Conservation (phyloP, 345 rosid genomes). For the Populus ilicifolia region DNA sequence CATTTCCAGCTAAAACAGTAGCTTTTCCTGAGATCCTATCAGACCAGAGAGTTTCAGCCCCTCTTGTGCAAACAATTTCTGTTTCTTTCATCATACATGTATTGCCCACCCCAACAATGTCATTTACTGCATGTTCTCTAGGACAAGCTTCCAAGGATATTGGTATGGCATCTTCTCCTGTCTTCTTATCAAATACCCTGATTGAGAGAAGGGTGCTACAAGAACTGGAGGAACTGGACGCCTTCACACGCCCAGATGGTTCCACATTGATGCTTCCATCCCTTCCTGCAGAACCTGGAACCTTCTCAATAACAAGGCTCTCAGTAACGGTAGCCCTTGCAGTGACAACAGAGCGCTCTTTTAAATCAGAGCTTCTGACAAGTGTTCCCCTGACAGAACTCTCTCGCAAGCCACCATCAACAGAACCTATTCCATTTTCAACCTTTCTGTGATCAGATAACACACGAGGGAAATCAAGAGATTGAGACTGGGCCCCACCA, state of each 20-base stretch:
- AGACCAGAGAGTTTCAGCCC: slow-evolving; percentile 78
- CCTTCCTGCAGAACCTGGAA: slow-evolving; percentile 42
- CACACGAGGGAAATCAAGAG: slow-evolving; percentile 35
- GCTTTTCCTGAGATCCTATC: slow-evolving; percentile 84
- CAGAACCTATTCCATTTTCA: slow-evolving; percentile 41
- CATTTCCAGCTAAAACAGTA: slow-evolving; percentile 94
- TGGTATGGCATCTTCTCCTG: slow-evolving; percentile 59
- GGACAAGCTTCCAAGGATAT: slow-evolving; percentile 89
- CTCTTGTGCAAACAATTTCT: slow-evolving; percentile 68
- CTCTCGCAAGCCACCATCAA: slow-evolving; percentile 42
- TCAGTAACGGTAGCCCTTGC: slow-evolving; percentile 75
- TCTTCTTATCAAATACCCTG: slow-evolving; percentile 81
- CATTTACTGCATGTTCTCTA: slow-evolving; percentile 72
- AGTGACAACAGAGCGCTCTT: slow-evolving; percentile 71
- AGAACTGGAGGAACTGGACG: slow-evolving; percentile 41
- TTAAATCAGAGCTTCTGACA: slow-evolving; percentile 49
- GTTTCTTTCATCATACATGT: slow-evolving; percentile 74
- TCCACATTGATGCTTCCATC: slow-evolving; percentile 60
- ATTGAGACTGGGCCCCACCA: slow-evolving; percentile 35
- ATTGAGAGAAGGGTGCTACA: slow-evolving; percentile 40
- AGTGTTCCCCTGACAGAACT: slow-evolving; percentile 41
- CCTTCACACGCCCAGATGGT: slow-evolving; percentile 53
- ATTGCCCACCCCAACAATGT: slow-evolving; percentile 63
- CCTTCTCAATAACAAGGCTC: slow-evolving; percentile 83
- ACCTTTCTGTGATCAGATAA: slow-evolving; percentile 41